Percentiles rank a stretch among this genome's conserved stretches.
Evolutionary conservation across 371 early-diverging fungal species (phyloP).

Genomic region (Apophysomyces sp.): DNA sequence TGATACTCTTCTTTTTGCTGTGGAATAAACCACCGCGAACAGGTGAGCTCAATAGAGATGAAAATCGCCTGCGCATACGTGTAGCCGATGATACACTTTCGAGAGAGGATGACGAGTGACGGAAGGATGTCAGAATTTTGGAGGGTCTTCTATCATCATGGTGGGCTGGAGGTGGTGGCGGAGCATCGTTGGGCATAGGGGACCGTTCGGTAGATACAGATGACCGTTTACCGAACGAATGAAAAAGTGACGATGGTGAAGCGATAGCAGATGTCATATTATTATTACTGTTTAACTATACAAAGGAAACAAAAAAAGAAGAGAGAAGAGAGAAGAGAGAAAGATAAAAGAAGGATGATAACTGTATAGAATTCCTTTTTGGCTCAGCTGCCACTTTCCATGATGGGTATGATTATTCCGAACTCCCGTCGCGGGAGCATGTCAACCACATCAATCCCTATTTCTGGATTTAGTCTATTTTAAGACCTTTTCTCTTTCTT

Average conservation of each 20-base stretch:
- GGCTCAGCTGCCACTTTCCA: slow-evolving; percentile 2
- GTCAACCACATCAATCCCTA: background rate
- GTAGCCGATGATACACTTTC: background rate
- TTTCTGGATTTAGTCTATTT: background rate
- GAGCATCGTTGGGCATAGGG: background rate
- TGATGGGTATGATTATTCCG: background rate
- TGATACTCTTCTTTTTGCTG: background rate
- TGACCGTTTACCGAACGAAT: background rate
- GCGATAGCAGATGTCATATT: background rate
- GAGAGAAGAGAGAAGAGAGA: background rate
- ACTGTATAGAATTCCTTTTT: background rate
- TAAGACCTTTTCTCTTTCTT: background rate
- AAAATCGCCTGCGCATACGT: background rate
- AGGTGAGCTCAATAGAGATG: background rate
- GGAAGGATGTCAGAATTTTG: background rate
- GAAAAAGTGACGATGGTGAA: background rate
- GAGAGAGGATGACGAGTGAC: background rate
- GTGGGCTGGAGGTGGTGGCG: background rate
- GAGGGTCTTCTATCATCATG: background rate
- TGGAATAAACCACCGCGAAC: background rate
- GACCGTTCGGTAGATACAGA: background rate
- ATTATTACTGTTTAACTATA: too few species aligned
- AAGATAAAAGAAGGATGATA: too few species aligned
- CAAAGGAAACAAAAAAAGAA: background rate
- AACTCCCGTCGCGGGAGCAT: background rate